Evolutionary conservation across 495 filamentous ascomycete genomes (phyloP), one percentile per base, ranked within the genome.

Genomic region (Xylaria longipes): DNA sequence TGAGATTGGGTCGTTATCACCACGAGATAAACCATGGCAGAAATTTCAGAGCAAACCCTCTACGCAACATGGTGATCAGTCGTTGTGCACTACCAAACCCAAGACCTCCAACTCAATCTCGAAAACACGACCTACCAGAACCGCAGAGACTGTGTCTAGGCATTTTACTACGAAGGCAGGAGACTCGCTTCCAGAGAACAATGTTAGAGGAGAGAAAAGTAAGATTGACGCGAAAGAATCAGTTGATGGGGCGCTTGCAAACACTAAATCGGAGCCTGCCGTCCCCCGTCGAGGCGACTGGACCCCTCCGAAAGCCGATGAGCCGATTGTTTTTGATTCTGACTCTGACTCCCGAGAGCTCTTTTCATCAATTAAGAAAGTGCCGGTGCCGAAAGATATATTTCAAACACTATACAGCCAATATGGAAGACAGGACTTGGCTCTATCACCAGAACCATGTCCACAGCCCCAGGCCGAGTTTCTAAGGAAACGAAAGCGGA

Each of bases 301-400:
- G 90, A 92, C 90, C 7, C 87, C 87, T 17, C 89, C 89, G 1
- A 78, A 78, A 1, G 79, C 79, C 22, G 76, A 80, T 57, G 72
- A 67, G 9, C 60, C 45, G 0, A 65, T 73, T 27, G 17, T 72
- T n/a, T 43, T 71, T 31, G 69, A 62, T 4, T 69, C 52, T 1
- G 73, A 77, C 37, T 78, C 80, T 1, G 74, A 80, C 37, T 46
- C 67, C 22, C 70, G 73, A 52, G 80, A 80, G 56, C 17, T 80
- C 2, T 48, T 70, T 17, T 80, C 82, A 2, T 74, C 76, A 1
- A 27, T 58, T 35, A 52, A 65, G 7, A 63, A 50, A 57, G 56
- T 64, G 29, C 69, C 54, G 35, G 64, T 5, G 7, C 66, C 58
- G 31, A 77, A 62, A 20, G 76, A 77, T 22, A 69, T 81, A 29